A percentile compares a stretch with the other conserved stretches of the same genome.
These are phyloP conservation scores for Eremothecium gossypii DNA, from an alignment of 1,139 yeast species.

Conservation along the genomic window DNA sequence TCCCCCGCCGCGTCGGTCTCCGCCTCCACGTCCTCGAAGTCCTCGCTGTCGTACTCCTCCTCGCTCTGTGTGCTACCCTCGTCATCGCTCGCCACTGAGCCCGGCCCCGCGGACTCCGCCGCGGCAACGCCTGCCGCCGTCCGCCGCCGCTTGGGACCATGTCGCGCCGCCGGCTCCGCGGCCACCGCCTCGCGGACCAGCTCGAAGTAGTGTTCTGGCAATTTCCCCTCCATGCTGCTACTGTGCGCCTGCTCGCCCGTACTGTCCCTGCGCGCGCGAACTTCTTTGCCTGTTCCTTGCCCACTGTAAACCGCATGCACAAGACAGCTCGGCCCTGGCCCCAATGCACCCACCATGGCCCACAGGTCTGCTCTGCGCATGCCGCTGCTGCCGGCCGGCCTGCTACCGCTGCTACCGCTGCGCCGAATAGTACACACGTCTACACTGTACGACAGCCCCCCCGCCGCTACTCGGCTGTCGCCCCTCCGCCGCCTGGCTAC, in stretches of 20 bases:
- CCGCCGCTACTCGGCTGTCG: too few relatives aligned
- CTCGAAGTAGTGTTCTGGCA: constrained; percentile 33
- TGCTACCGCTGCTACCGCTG: too few relatives aligned
- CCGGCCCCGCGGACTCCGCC: constrained; percentile 17
- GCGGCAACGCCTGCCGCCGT: constrained; percentile 29
- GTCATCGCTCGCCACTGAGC: constrained; percentile 34
- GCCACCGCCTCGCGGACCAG: constrained; percentile 32
- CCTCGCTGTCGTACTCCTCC: constrained; percentile 30
- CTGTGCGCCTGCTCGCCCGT: background rate
- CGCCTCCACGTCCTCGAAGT: constrained; percentile 34
- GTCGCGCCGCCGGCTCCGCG: constrained; percentile 30
- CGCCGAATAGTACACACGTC: too few relatives aligned
- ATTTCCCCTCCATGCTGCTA: constrained; percentile 15
- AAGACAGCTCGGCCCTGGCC: too few relatives aligned
- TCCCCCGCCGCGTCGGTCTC: constrained; percentile 22
- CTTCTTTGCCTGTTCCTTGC: too few relatives aligned
- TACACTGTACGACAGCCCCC: too few relatives aligned
- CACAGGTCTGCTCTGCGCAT: too few relatives aligned
- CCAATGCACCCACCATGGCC: too few relatives aligned
- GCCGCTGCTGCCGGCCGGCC: too few relatives aligned
- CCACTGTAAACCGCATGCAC: too few relatives aligned
- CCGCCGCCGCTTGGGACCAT: constrained; percentile 7
- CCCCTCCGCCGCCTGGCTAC: too few relatives aligned
- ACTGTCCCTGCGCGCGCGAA: too few relatives aligned
- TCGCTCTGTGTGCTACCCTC: constrained; percentile 33